A percentile compares a stretch with the other conserved stretches of the same genome.
Conservation (phyloP, 2,329 filamentous ascomycete species). For the Aspergillus latus region DNA sequence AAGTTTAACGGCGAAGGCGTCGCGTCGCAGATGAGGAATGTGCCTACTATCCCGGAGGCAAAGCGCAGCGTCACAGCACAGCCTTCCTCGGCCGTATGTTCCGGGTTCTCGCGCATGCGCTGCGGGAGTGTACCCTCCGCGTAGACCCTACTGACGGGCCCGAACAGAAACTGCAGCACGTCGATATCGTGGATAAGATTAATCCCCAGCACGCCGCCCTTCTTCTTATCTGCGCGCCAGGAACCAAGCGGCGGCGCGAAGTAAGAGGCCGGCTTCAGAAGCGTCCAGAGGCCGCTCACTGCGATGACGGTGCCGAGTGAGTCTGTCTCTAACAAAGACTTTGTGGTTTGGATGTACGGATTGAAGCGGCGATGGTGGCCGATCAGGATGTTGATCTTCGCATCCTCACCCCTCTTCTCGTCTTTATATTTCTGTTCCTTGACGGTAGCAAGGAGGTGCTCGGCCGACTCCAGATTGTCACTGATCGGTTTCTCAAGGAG, state of each 20-base stretch:
- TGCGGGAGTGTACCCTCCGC: constrained; percentile 50
- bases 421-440: constrained; percentile 14
- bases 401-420: constrained; percentile 7
- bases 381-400: constrained; percentile 49
- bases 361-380: constrained; percentile 63
- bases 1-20: constrained; percentile 55
- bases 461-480: constrained; percentile 31
- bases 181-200: constrained; percentile 64
- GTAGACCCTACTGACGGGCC: constrained; percentile 53
- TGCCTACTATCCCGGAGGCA: constrained; percentile 55
- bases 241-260: constrained; percentile 47
- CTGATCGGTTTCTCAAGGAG: constrained; percentile 60
- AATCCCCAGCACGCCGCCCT: constrained; percentile 56
- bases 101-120: constrained; percentile 30
- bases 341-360: constrained; percentile 53
- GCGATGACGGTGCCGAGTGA: constrained; percentile 52
- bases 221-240: constrained; percentile 49
- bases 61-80: constrained; percentile 56
- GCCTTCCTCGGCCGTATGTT: constrained; percentile 56
- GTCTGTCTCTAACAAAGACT: constrained; percentile 43
- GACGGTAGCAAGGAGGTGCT: constrained; percentile 23
- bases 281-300: constrained; percentile 56
- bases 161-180: constrained; percentile 57
- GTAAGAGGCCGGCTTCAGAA: constrained; percentile 54
- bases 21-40: constrained; percentile 57